Evolutionary conservation across 768 basidiomycete species (phyloP).

Genomic region (Glaciozyma antarctica): DNA sequence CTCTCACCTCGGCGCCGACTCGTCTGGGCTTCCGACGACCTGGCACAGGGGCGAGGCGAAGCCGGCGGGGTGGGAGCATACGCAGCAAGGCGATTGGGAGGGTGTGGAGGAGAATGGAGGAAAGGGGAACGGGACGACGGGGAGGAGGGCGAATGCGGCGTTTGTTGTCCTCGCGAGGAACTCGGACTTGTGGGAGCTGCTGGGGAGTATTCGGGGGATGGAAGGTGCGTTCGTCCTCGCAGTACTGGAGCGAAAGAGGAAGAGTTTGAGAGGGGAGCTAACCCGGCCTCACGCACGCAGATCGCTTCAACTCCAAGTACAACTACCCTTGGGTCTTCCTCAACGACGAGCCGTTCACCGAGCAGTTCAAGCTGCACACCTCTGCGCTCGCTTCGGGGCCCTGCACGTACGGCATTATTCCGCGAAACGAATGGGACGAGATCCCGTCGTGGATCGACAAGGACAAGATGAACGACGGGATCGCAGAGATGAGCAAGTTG

Average conservation of each 20-base stretch:
- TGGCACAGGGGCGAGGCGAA: no score
- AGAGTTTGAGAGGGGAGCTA: background rate
- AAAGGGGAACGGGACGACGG: no score
- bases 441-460: constrained; percentile 59
- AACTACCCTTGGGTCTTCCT: constrained; percentile 72
- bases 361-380: constrained; percentile 54
- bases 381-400: constrained; percentile 15
- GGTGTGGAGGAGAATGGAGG: no score
- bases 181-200: background rate
- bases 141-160: background rate
- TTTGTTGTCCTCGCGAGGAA: constrained; percentile 5
- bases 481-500: constrained; percentile 54
- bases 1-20: no score
- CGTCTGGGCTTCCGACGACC: no score
- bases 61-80: no score
- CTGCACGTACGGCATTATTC: constrained; percentile 37
- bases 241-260: background rate
- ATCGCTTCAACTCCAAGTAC: constrained; percentile 6
- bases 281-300: background rate
- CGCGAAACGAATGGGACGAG: constrained; percentile 52
- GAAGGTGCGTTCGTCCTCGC: background rate
- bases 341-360: constrained; percentile 62
- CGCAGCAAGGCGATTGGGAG: no score
- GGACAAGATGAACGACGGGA: constrained; percentile 49
- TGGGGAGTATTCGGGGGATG: background rate